These are phyloP conservation scores for Rugosomyces carneus DNA, from an alignment of 1,284 basidiomycete species.

Conservation along the genomic window DNA sequence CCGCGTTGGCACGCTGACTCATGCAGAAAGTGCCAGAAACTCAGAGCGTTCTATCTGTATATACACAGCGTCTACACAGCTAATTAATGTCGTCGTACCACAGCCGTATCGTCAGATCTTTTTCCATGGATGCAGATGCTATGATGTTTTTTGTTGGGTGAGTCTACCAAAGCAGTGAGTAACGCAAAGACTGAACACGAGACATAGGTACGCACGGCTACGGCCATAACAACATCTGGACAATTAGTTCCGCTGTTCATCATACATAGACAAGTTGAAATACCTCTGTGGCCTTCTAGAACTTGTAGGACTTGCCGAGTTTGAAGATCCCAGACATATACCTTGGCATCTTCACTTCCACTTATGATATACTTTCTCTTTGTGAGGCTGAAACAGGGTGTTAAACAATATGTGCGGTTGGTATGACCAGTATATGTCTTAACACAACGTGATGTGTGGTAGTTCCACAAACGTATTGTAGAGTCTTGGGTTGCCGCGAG, in stretches of 20 bases:
- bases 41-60: background rate
- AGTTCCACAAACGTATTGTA: constrained; percentile 91
- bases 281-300: constrained; percentile 78
- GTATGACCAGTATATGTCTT: constrained; percentile 87
- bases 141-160: constrained; percentile 70
- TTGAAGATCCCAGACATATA: constrained; percentile 91
- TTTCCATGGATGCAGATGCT: constrained; percentile 80
- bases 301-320: constrained; percentile 69
- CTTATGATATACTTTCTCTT: constrained; percentile 69
- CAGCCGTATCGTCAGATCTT: constrained; percentile 73
- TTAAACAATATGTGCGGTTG: constrained; percentile 75
- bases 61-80: background rate
- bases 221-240: constrained; percentile 66
- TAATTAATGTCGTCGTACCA: constrained; percentile 53
- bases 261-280: constrained; percentile 14
- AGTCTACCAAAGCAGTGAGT: constrained; percentile 37
- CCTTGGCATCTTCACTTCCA: constrained; percentile 86
- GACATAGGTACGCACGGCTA: constrained; percentile 50
- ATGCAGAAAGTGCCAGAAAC: constrained; percentile 18
- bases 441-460: constrained; percentile 84
- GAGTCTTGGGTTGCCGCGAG: constrained; percentile 89
- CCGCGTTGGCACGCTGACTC: constrained; percentile 20
- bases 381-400: constrained; percentile 53
- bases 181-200: background rate
- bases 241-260: constrained; percentile 12